Base-by-base conservation (phyloP, 345 rosid species). In the Passiflora organensis region DNA sequence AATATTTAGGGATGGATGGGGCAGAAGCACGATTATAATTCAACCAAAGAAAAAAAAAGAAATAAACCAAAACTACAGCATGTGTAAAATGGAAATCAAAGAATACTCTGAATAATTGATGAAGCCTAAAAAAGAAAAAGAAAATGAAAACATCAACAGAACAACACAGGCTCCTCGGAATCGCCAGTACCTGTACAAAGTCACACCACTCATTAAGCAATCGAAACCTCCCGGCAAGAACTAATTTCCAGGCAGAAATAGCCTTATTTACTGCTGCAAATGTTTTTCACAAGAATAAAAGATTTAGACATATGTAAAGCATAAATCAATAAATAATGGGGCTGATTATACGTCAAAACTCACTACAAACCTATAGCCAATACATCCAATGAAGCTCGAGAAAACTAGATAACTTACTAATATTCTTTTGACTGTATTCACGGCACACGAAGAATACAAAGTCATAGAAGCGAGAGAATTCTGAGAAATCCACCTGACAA, bases 371-470 rank as follows among this genome's bases (percentile, higher is more conserved):
- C n/a, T n/a, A n/a, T n/a, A n/a, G n/a, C n/a, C 12, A 23, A 32
- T 42, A 2, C n/a, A n/a, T n/a, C n/a, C n/a, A 2, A 16, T 3
- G 4, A 28, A 38, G 50, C 36, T 32, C 25, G 23, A 60, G 6
- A 50, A 21, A 14, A 34, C 37, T 19, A 48, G 13, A 56, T 55
- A 74, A 77, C 89, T 84, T 80, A 93, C 99, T 81, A 63, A 86
- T 82, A 68, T 78, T 93, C 82, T 88, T 93, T 59, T 93, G 99
- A 46, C 99, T 89, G 21, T 86, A 86, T 75, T 82, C 94, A 18
- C 96, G 95, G 69, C 94, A 93, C 62, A 89, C 70, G 66, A 93
- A 89, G 80, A 84, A 93, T 58, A 86, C 96, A 84, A 93, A 93
- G 65, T 93, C 96, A 75, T 93, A 93, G 62, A 89, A 89, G 43